Evolutionary conservation across 345 rosid genomes (phyloP).

Genomic region (Orychophragmus violaceus): DNA sequence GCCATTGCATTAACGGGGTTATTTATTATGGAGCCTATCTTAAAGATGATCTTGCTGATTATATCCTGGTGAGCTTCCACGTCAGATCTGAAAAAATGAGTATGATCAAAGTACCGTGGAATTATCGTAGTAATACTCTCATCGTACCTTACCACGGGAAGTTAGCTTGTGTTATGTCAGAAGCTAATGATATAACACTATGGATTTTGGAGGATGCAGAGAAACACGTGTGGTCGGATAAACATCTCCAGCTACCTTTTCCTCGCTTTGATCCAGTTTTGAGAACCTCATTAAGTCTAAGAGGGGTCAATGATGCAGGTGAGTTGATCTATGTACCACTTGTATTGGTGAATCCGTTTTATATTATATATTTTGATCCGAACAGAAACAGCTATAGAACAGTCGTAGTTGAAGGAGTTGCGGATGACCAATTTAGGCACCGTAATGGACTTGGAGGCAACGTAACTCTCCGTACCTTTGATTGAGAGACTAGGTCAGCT

Average conservation of each 20-base stretch:
- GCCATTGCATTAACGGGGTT: too few species aligned
- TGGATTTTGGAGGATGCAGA: too few species aligned
- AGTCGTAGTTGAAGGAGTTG: neutral
- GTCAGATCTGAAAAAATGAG: too few species aligned
- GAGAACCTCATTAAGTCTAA: neutral
- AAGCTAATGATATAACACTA: too few species aligned
- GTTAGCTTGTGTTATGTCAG: neutral
- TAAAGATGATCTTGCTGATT: too few species aligned
- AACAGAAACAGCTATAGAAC: neutral
- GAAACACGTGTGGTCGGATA: neutral
- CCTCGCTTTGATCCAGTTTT: neutral
- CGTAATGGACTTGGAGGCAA: neutral
- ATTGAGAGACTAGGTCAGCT: too few species aligned
- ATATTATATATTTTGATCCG: neutral
- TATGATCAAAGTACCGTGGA: too few species aligned
- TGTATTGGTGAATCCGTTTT: neutral
- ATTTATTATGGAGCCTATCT: neutral
- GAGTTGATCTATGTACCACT: neutral
- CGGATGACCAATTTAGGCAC: neutral
- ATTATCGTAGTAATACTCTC: neutral
- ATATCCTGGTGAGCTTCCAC: too few species aligned
- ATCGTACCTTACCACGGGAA: neutral
- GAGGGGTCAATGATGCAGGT: neutral
- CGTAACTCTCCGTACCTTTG: neutral
- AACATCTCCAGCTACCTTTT: neutral